Evolutionary conservation across 768 basidiomycete genomes (phyloP), one percentile per base, ranked within the genome.

Genomic region (Suillus placidus): DNA sequence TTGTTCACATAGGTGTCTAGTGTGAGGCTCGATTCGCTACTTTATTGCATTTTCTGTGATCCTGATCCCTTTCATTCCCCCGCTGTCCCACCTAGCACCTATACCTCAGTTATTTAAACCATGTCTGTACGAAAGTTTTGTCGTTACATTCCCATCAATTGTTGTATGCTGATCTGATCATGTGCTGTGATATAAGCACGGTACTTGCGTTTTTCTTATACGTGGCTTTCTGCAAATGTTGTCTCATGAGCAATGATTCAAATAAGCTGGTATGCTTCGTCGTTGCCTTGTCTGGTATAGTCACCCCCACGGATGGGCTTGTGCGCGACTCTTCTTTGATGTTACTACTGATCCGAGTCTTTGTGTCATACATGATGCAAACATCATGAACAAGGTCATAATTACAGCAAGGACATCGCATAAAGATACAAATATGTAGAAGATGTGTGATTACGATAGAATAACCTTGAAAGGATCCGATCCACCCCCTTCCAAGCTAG

Each of bases 401-500:
- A n/a, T n/a, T 23, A 12, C 47, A 49, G 3, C 47, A 34, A 20
- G 2, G 4, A 5, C 6, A 9, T 56, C 9, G 6, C 12, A 40
- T n/a, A 56, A 16, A 37, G 43, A 34, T 23, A 60, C 5, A 23
- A 23, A n/a, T 23, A 49, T 13, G 4, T 37, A 23, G 20, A 8
- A 26, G 1, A 32, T 32, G 10, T 8, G 80, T 92, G 8, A 60
- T 74, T 64, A 77, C 18, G 66, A 73, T 52, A 68, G 66, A 16
- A 82, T 55, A 38, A 85, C 76, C 70, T 85, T 80, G n/a, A 92
- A 91, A 12, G 91, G 89, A 81, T 92, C 92, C 1, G 90, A 90
- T 2, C 91, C 90, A 9, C 91, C 92, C 32, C 80, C 78, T 71
- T 93, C 90, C 71, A 97, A 68, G 3, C 89, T 88, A 18, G 83